Evolutionary conservation across 2,329 filamentous ascomycete species (phyloP).

Genomic region (Epichloe gansuensis): DNA sequence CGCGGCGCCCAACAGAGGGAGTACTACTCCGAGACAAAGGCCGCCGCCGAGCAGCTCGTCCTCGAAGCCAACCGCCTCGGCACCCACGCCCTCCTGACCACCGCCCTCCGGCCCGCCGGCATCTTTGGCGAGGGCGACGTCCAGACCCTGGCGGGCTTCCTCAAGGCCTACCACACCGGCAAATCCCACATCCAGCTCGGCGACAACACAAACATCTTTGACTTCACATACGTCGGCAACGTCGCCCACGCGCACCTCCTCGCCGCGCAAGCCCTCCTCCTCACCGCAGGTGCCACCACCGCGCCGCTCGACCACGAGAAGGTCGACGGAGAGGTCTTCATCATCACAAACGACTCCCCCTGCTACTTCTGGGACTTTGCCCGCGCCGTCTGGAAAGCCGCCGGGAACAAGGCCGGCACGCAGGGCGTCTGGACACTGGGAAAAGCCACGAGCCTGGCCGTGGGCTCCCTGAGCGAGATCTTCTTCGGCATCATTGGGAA

Average conservation of each 20-base stretch:
- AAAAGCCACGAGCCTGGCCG: slow-evolving; percentile 34
- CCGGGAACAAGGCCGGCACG: slow-evolving; percentile 38
- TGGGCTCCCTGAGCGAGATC: slow-evolving; percentile 42
- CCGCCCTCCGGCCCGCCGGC: slow-evolving; percentile 69
- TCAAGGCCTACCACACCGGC: slow-evolving; percentile 54
- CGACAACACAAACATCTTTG: slow-evolving; percentile 48
- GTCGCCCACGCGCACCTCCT: slow-evolving; percentile 69
- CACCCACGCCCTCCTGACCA: slow-evolving; percentile 53
- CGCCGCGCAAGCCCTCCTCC: slow-evolving; percentile 59
- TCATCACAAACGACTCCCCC: slow-evolving; percentile 81
- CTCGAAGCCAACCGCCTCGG: slow-evolving; percentile 57
- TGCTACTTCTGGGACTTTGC: slow-evolving; percentile 88
- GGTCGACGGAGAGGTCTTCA: slow-evolving; percentile 76
- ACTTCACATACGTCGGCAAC: slow-evolving; percentile 53
- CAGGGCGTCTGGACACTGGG: slow-evolving; percentile 43
- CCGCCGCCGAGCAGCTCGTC: slow-evolving; percentile 69
- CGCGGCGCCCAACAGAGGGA: slow-evolving; percentile 57
- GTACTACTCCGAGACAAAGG: slow-evolving; percentile 76
- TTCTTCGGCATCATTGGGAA: slow-evolving; percentile 35
- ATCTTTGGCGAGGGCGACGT: slow-evolving; percentile 87
- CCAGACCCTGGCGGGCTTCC: slow-evolving; percentile 58
- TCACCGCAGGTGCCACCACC: slow-evolving; percentile 40
- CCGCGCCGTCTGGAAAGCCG: slow-evolving; percentile 59
- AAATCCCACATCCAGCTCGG: slow-evolving; percentile 74
- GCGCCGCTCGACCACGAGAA: slow-evolving; percentile 57